phyloP scores from a whole-genome alignment of 345 rosid genomes.

The Hibiscus mutabilis region DNA sequence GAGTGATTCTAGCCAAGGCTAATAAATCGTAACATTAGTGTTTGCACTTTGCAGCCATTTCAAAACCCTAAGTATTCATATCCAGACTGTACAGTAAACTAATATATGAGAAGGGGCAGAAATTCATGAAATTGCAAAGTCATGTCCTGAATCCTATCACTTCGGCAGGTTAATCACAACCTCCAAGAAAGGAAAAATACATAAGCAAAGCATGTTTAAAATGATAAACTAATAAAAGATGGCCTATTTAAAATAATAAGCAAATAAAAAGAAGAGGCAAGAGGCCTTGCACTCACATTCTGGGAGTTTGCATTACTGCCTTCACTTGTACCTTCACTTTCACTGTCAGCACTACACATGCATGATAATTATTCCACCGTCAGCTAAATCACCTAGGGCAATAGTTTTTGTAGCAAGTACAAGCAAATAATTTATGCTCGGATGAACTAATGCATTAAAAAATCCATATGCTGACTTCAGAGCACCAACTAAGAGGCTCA shows the following conservation, averaged over 20 bases:
- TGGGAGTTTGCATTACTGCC: slow-evolving; percentile 93
- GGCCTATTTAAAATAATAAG: background rate
- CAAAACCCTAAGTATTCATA: background rate
- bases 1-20: background rate
- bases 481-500: background rate
- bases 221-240: background rate
- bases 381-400: slow-evolving; percentile 15
- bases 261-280: background rate
- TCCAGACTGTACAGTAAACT: background rate
- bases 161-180: background rate
- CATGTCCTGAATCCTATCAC: background rate
- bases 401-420: background rate
- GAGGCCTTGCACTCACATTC: slow-evolving; percentile 44
- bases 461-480: background rate
- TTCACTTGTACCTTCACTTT: slow-evolving; percentile 91
- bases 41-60: background rate
- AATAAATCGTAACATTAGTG: background rate
- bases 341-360: slow-evolving; percentile 71
- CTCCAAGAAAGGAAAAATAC: background rate
- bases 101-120: background rate
- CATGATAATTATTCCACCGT: slow-evolving; percentile 12
- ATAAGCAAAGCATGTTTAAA: background rate
- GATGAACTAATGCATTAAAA: background rate
- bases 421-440: background rate
- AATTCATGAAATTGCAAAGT: background rate